Evolutionary conservation across 129 eudicot genomes (phyloP).

Genomic region (Centella asiatica): DNA sequence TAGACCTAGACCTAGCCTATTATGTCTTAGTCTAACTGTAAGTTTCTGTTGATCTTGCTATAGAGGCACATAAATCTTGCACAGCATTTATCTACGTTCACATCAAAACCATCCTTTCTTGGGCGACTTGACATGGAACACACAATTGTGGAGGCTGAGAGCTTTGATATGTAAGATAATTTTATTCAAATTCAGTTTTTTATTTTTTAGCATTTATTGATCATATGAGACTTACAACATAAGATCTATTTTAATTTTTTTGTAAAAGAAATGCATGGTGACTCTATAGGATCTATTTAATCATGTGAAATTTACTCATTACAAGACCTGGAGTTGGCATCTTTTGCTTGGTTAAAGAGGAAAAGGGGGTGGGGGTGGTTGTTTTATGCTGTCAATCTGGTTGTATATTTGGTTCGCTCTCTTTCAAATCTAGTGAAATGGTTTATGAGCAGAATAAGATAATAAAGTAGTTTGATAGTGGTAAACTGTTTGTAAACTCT

Average conservation of each 20-base stretch:
- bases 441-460: too few species aligned
- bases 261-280: neutral
- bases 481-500: too few species aligned
- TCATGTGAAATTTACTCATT: neutral
- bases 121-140: conserved; percentile 95
- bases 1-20: neutral
- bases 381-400: too few species aligned
- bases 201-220: too few species aligned
- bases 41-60: conserved; percentile 15
- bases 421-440: too few species aligned
- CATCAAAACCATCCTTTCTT: conserved; percentile 80
- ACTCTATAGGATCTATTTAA: neutral
- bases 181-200: neutral
- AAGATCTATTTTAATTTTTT: neutral
- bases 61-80: conserved; percentile 99
- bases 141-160: conserved; percentile 89
- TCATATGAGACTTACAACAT: too few species aligned
- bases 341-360: neutral
- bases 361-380: too few species aligned
- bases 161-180: conserved; percentile 79
- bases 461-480: too few species aligned
- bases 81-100: conserved; percentile 78
- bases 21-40: neutral
- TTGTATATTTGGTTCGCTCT: too few species aligned
- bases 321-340: neutral